A percentile compares a stretch with the other conserved stretches of the same genome.
Evolutionary conservation across 169 alveolate genomes (phyloP).

Genomic region (Babesia ovis): DNA sequence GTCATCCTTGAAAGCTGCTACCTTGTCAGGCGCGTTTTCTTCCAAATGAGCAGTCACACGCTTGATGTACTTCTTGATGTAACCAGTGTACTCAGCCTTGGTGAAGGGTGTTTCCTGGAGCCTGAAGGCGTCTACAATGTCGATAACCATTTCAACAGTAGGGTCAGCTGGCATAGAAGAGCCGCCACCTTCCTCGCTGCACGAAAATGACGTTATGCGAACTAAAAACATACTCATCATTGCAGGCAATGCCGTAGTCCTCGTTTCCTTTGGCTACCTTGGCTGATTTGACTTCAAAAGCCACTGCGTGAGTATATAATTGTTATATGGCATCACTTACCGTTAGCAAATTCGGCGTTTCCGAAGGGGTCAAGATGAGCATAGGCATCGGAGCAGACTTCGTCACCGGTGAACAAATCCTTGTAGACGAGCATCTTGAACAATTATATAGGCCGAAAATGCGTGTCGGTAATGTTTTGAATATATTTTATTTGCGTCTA

Average conservation of each 20-base stretch:
- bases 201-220: background rate
- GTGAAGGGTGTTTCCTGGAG: constrained; percentile 87
- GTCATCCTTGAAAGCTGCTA: constrained; percentile 84
- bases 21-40: constrained; percentile 88
- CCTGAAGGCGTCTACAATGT: constrained; percentile 89
- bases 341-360: constrained; percentile 76
- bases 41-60: constrained; percentile 83
- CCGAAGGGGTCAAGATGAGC: constrained; percentile 85
- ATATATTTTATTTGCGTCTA: no score
- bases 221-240: constrained; percentile 65
- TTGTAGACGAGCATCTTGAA: constrained; percentile 83
- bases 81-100: constrained; percentile 88
- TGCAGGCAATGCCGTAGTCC: constrained; percentile 89
- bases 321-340: constrained; percentile 29
- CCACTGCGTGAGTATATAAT: constrained; percentile 61
- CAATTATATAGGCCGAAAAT: no score
- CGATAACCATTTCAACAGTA: constrained; percentile 86
- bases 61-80: constrained; percentile 88
- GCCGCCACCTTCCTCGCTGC: constrained; percentile 84
- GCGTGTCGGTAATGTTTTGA: no score
- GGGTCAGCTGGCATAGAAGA: constrained; percentile 79
- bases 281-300: constrained; percentile 86
- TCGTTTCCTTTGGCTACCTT: constrained; percentile 87
- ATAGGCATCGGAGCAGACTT: constrained; percentile 90
- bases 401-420: constrained; percentile 88